These are phyloP conservation scores for Neonectria punicea DNA, from an alignment of 2,329 filamentous ascomycete species.

Conservation along the genomic window DNA sequence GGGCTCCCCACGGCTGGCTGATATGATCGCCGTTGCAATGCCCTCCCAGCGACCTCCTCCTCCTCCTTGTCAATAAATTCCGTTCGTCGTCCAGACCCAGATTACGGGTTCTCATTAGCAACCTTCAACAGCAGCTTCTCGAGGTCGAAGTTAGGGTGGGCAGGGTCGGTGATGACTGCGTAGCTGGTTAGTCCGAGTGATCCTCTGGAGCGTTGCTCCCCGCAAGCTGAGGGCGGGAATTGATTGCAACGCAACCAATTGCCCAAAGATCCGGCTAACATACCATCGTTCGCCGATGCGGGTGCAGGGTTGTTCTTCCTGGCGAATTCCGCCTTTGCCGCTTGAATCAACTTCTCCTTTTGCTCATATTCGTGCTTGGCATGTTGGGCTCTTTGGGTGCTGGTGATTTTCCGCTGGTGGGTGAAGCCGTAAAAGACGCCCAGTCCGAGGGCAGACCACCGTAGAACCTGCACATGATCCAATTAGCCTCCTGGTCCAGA, in stretches of 20 bases:
- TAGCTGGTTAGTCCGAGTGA: constrained; percentile 34
- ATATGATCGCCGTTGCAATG: constrained; percentile 38
- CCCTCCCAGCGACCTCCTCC: constrained; percentile 41
- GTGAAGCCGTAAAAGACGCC: constrained; percentile 96
- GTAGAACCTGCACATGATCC: constrained; percentile 77
- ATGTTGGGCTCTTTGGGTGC: constrained; percentile 75
- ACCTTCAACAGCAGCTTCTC: constrained; percentile 82
- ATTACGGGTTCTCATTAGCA: constrained; percentile 61
- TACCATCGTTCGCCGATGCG: constrained; percentile 48
- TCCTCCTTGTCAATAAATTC: constrained; percentile 42
- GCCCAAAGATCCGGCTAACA: constrained; percentile 21
- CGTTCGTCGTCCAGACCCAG: constrained; percentile 25
- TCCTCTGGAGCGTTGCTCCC: constrained; percentile 1
- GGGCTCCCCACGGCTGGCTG: constrained; percentile 37
- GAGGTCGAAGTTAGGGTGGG: constrained; percentile 91
- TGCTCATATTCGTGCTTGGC: constrained; percentile 86
- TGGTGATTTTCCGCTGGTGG: constrained; percentile 85
- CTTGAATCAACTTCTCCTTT: constrained; percentile 89
- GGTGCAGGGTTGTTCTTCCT: constrained; percentile 73
- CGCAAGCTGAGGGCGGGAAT: neutral
- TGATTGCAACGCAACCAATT: constrained; percentile 1
- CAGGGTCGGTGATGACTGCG: constrained; percentile 67
- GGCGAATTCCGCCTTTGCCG: constrained; percentile 91
- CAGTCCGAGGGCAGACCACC: constrained; percentile 92
- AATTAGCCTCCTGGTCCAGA: constrained; percentile 43